Conservation (phyloP, 768 basidiomycete genomes). For the Termitomyces sp. region DNA sequence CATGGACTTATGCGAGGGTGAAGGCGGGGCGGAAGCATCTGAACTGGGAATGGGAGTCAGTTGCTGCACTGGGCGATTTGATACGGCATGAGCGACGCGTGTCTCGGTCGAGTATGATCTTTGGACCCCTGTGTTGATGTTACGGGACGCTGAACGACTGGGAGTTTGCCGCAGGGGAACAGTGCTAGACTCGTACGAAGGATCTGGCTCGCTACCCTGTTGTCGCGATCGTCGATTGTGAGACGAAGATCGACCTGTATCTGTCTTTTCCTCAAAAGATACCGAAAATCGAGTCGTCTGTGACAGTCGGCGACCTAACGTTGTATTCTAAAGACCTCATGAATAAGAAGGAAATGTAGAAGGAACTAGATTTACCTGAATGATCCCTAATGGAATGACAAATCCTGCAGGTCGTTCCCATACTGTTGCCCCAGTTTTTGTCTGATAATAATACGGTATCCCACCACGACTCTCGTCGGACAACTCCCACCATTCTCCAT, state of each 20-base stretch:
- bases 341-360: constrained; percentile 10
- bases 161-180: constrained; percentile 26
- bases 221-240: constrained; percentile 34
- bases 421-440: constrained; percentile 84
- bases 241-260: constrained; percentile 20
- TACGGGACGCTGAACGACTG: constrained; percentile 25
- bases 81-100: constrained; percentile 20
- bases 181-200: constrained; percentile 19
- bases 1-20: constrained; percentile 46
- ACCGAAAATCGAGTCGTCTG: constrained; percentile 47
- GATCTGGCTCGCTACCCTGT: constrained; percentile 33
- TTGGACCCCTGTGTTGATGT: constrained; percentile 21
- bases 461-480: constrained; percentile 80
- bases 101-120: constrained; percentile 31
- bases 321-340: constrained; percentile 53
- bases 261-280: constrained; percentile 23
- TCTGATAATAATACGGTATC: constrained; percentile 92
- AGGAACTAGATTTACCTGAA: constrained; percentile 56
- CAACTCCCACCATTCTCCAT: constrained; percentile 97
- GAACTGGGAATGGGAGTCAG: constrained; percentile 71
- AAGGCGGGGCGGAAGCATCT: constrained; percentile 58
- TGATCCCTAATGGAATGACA: constrained; percentile 86
- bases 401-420: constrained; percentile 92
- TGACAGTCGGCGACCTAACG: constrained; percentile 69
- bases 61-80: constrained; percentile 38